Base-by-base conservation (phyloP, 805 yeast species). In the Clavispora santaluciae region DNA sequence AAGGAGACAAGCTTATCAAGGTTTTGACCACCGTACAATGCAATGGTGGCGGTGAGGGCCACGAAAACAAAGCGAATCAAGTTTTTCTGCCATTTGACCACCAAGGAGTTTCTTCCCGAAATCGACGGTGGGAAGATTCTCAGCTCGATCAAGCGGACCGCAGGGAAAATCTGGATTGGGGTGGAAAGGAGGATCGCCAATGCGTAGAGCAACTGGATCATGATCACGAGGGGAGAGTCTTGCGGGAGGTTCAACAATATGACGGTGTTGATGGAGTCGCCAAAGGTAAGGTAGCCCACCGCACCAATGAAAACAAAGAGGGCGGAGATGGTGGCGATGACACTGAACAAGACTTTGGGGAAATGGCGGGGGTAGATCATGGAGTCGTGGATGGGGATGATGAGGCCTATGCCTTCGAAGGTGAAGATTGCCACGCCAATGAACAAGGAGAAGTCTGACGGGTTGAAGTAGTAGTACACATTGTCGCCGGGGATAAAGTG, bases 381-480 rank as follows among this genome's bases (percentile, higher is more conserved):
- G 1, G 93, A 82, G 50, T 85, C 86, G 54, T 85, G 88, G 39
- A 86, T 82, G 0, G 95, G 95, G 18, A 86, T 81, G 37, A 86
- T 82, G 35, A 86, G 66, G 0, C 95, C 93, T 42, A 86, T 84
- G 1, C 95, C 95, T 63, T 86, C 95, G 56, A 84, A 86, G n/a
- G 93, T 88, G 66, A 86, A 86, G 22, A 86, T 85, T 2, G 91
- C 90, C 6, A 86, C 86, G 7, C 95, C 95, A 38, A 85, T 79
- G 54, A 85, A 85, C 36, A 86, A 61, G 0, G 91, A 78, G 72
- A 86, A 85, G 38, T 72, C 72, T 4, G 72, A 66, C 22, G 65
- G 45, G 57, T 84, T 84, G 62, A 84, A 74, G 24, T 62, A 57
- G 37, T 61, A 59, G 17, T 68, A 66, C 23, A 84, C 68, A 2